phyloP scores from a whole-genome alignment of 2,329 filamentous ascomycete genomes.

The Ascochyta pisi region DNA sequence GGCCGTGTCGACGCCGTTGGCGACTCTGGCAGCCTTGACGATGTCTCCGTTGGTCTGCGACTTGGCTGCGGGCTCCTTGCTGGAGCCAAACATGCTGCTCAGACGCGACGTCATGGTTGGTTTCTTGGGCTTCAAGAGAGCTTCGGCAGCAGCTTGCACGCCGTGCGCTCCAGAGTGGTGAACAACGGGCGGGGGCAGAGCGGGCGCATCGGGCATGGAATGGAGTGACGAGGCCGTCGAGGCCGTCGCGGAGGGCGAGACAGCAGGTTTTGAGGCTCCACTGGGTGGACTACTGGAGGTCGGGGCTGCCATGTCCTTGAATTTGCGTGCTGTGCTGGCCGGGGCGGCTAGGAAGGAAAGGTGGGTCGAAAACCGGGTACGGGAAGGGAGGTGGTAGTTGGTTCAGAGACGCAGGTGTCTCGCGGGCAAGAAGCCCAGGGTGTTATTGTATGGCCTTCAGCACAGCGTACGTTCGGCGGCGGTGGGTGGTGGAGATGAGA shows the following conservation, averaged over 20 bases:
- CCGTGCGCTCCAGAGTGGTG: slow-evolving; percentile 36
- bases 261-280: slow-evolving; percentile 35
- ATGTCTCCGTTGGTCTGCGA: slow-evolving; percentile 40
- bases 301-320: slow-evolving; percentile 43
- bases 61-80: slow-evolving; percentile 34
- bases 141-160: slow-evolving; percentile 42
- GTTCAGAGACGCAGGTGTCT: slow-evolving; percentile 49
- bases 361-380: slow-evolving; percentile 23
- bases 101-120: slow-evolving; percentile 53
- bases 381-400: slow-evolving; percentile 5
- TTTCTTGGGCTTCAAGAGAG: slow-evolving; percentile 46
- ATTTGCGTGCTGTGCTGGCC: slow-evolving; percentile 21
- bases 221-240: slow-evolving; percentile 49
- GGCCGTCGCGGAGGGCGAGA: slow-evolving; percentile 42
- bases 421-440: slow-evolving; percentile 49
- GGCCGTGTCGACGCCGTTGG: slow-evolving; percentile 34
- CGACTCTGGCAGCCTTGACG: slow-evolving; percentile 28
- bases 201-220: slow-evolving; percentile 46
- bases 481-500: slow-evolving; percentile 39
- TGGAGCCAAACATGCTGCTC: slow-evolving; percentile 50
- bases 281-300: slow-evolving; percentile 36
- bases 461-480: slow-evolving; percentile 42
- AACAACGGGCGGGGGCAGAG: slow-evolving; percentile 37
- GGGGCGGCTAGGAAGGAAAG: slow-evolving; percentile 23
- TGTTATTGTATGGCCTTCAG: slow-evolving; percentile 47